These are phyloP conservation scores for Tuber aestivum DNA, from an alignment of 495 filamentous ascomycete species.

Conservation along the genomic window DNA sequence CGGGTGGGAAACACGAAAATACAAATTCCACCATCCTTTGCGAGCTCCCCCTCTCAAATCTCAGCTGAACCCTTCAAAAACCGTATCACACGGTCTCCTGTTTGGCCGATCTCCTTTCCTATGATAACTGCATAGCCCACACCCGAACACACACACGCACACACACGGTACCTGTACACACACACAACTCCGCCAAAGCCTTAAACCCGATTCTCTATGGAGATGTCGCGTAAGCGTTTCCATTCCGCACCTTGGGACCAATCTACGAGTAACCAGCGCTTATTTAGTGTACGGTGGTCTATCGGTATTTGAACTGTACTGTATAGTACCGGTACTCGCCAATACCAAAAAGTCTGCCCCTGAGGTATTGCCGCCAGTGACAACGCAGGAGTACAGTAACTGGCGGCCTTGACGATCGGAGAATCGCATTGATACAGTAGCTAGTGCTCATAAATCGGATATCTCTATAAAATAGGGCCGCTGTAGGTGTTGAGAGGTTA, in stretches of 20 bases:
- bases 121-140: background rate
- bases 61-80: background rate
- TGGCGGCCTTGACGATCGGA: too few relatives aligned
- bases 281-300: background rate
- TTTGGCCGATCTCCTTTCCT: background rate
- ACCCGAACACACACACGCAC: background rate
- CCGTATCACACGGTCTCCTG: background rate
- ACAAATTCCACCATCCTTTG: background rate
- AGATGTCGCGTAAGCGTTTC: background rate
- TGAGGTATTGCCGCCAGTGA: too few relatives aligned
- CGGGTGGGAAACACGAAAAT: background rate
- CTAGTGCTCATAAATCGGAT: too few relatives aligned
- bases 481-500: too few relatives aligned
- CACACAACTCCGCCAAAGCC: background rate
- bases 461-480: too few relatives aligned
- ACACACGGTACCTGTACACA: too few relatives aligned
- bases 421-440: too few relatives aligned
- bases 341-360: too few relatives aligned
- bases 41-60: background rate
- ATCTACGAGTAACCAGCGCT: background rate
- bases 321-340: too few relatives aligned
- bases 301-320: background rate
- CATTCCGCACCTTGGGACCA: background rate
- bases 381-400: too few relatives aligned
- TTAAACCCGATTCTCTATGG: background rate